Conservation (phyloP, 352 stramenopile species). For the Phytophthora pluvialis region DNA sequence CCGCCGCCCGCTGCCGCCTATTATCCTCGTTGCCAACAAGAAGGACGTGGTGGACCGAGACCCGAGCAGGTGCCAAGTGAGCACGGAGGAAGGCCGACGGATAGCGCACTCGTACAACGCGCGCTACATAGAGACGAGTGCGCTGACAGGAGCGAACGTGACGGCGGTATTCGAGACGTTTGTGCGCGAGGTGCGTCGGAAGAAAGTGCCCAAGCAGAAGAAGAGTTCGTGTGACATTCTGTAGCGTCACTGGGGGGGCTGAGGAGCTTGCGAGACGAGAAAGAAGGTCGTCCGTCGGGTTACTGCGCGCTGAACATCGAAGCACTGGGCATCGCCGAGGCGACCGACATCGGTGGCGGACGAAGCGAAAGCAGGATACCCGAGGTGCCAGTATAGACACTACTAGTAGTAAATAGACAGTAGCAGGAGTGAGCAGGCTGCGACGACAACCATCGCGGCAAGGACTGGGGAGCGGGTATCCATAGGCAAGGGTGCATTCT, state of each 20-base stretch:
- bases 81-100: slow-evolving; percentile 80
- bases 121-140: slow-evolving; percentile 89
- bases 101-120: slow-evolving; percentile 90
- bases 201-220: slow-evolving; percentile 79
- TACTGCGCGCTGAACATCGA: background rate
- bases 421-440: slow-evolving; percentile 25
- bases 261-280: slow-evolving; percentile 4
- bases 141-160: slow-evolving; percentile 85
- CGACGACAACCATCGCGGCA: slow-evolving; percentile 3
- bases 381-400: slow-evolving; percentile 39
- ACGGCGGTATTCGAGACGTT: slow-evolving; percentile 90
- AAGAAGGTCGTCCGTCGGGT: background rate
- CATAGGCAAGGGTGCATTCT: slow-evolving; percentile 13
- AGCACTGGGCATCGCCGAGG: background rate
- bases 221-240: slow-evolving; percentile 77
- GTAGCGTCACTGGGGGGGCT: slow-evolving; percentile 34
- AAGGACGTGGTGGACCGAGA: slow-evolving; percentile 88
- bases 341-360: slow-evolving; percentile 4
- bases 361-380: slow-evolving; percentile 18
- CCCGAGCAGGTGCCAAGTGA: slow-evolving; percentile 84
- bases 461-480: slow-evolving; percentile 21
- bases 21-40: slow-evolving; percentile 92
- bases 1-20: slow-evolving; percentile 73
- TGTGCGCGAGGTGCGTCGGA: slow-evolving; percentile 84
- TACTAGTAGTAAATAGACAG: slow-evolving; percentile 49